Evolutionary conservation across 2,329 filamentous ascomycete species (phyloP).

Genomic region (Trichoderma sp.): DNA sequence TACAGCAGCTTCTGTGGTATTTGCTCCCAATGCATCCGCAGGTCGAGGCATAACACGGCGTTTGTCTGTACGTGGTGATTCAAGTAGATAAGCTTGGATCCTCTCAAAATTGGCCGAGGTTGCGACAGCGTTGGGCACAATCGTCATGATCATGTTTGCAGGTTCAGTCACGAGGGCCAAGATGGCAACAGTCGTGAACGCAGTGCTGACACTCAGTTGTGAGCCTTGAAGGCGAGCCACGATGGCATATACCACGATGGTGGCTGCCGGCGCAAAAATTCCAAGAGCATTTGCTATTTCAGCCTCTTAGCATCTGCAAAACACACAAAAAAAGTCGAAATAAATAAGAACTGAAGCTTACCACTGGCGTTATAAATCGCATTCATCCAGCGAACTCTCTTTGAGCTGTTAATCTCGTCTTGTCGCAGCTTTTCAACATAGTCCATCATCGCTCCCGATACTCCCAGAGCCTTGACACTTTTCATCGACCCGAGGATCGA

Average conservation of each 20-base stretch:
- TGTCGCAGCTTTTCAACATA: constrained; percentile 30
- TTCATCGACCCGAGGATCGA: constrained; percentile 38
- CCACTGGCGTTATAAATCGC: constrained; percentile 41
- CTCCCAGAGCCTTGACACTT: constrained; percentile 40
- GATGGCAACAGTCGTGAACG: constrained; percentile 41
- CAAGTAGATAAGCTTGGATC: constrained; percentile 37
- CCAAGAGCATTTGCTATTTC: constrained; percentile 40
- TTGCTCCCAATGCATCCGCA: neutral
- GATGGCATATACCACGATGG: constrained; percentile 36
- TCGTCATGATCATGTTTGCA: constrained; percentile 45
- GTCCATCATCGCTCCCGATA: constrained; percentile 24
- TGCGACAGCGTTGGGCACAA: constrained; percentile 34
- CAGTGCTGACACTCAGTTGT: constrained; percentile 34
- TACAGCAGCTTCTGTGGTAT: neutral
- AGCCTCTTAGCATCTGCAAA: neutral
- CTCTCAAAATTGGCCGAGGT: constrained; percentile 36
- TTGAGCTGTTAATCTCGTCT: constrained; percentile 31
- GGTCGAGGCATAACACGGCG: neutral
- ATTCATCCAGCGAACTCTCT: constrained; percentile 39
- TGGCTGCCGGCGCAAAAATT: constrained; percentile 40
- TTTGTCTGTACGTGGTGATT: constrained; percentile 10
- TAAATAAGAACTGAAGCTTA: neutral
- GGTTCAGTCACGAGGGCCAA: constrained; percentile 40
- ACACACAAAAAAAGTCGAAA: neutral
- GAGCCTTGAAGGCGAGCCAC: constrained; percentile 25